Evolutionary conservation across 148 eudicot species (phyloP).

Genomic region (Camellia lanceoleosa): DNA sequence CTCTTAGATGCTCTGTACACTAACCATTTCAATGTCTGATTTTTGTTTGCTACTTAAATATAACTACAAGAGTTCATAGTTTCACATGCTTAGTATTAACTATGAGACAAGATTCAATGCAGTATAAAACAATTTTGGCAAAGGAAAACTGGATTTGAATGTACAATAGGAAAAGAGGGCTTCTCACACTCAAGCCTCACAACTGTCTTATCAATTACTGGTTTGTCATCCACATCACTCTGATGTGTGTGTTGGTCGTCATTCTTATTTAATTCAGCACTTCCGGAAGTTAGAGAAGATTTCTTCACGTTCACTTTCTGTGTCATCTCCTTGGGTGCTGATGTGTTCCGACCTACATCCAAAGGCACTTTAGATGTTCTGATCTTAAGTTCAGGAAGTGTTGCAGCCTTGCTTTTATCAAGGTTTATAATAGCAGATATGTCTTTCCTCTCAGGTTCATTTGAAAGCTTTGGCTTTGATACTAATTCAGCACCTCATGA

Average conservation of each 20-base stretch:
- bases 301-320: conserved; percentile 31
- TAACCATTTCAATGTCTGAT: too few relatives aligned
- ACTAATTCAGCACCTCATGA: conserved; percentile 44
- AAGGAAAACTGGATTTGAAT: not conserved
- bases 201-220: conserved; percentile 79
- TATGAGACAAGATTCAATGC: not conserved
- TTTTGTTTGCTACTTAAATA: too few relatives aligned
- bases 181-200: conserved; percentile 74
- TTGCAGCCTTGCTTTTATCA: conserved; percentile 60
- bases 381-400: conserved; percentile 63
- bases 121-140: not conserved
- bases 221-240: conserved; percentile 57
- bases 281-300: conserved; percentile 25
- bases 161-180: conserved; percentile 35
- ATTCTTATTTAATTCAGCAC: conserved; percentile 4
- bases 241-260: conserved; percentile 21
- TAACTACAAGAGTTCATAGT: too few relatives aligned
- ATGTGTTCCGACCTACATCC: conserved; percentile 33
- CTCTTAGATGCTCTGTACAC: too few relatives aligned
- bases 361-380: conserved; percentile 43
- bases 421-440: conserved; percentile 39
- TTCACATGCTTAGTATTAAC: too few relatives aligned
- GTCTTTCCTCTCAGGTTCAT: conserved; percentile 52
- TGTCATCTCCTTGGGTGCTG: conserved; percentile 31
- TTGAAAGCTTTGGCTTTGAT: conserved; percentile 43